Evolutionary conservation across 139 green algal genomes (phyloP), one percentile per base, ranked within the genome.

Genomic region (Chlorella vulgaris): DNA sequence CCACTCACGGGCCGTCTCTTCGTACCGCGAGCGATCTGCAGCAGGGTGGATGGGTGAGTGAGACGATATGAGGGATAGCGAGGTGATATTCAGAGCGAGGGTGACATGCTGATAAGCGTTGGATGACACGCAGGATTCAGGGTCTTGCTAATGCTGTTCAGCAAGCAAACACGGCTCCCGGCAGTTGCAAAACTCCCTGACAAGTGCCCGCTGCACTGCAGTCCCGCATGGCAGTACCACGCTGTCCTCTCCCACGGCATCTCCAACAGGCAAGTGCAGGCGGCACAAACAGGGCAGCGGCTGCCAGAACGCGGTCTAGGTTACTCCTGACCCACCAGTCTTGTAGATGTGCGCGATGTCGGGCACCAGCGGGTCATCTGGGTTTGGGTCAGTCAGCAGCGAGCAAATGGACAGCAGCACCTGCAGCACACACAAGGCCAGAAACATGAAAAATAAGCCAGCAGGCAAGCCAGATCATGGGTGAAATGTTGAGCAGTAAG

Each of bases 291-390:
- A n/a, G n/a, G n/a, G n/a, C n/a, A n/a, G n/a, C n/a, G n/a, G n/a
- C n/a, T n/a, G n/a, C n/a, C n/a, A n/a, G n/a, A n/a, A n/a, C n/a
- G n/a, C n/a, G n/a, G n/a, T n/a, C n/a, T n/a, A n/a, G n/a, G n/a
- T n/a, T n/a, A n/a, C 15, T 24, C 15, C 15, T 58, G 26, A 24
- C 58, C 82, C 87, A 85, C 98, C 95, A 29, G 92, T 94, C 89
- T 99, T 99, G 88, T 98, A 98, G 67, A 99, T 97, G 88, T 99
- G 94, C 26, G 96, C 96, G 80, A 99, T 99, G 83, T 99, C 96
- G 67, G 96, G 96, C 67, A 99, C 96, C 38, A 99, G 88, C 22
- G 96, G 96, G 84, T 99, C 94, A 69, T 99, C 95, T 22, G 97
- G 96, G 90, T 99, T 98, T n/a, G 96, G 95, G 87, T 99, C 96